These are phyloP conservation scores for Euphrasia arctica DNA, from an alignment of 305 asterid genomes.

Conservation along the genomic window DNA sequence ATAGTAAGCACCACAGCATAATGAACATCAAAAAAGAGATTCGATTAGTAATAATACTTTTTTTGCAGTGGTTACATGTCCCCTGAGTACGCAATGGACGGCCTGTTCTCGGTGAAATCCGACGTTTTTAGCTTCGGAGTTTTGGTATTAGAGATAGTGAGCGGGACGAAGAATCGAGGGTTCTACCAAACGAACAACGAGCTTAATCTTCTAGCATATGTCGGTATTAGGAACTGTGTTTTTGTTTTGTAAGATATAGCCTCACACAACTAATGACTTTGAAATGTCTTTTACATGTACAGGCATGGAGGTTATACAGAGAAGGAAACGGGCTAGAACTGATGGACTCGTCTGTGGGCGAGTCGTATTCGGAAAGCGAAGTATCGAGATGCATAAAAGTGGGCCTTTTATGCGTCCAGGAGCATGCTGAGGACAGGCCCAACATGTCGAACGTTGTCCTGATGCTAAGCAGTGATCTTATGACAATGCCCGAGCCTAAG, in stretches of 20 bases:
- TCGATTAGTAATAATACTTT: neutral
- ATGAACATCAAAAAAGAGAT: no score
- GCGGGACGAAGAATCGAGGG: constrained; percentile 82
- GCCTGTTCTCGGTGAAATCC: constrained; percentile 80
- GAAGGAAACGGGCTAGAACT: constrained; percentile 71
- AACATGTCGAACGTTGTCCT: constrained; percentile 68
- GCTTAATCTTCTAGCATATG: constrained; percentile 87
- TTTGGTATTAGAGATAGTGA: constrained; percentile 72
- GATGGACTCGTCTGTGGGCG: constrained; percentile 51
- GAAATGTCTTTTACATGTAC: neutral
- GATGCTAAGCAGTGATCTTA: constrained; percentile 67
- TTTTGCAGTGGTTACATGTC: constrained; percentile 86
- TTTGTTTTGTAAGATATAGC: no score
- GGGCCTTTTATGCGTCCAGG: constrained; percentile 89
- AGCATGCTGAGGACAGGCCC: constrained; percentile 85
- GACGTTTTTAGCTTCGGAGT: constrained; percentile 96
- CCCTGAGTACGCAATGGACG: constrained; percentile 94
- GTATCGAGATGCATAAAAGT: constrained; percentile 79
- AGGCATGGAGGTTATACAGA: constrained; percentile 88
- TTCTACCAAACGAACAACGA: constrained; percentile 73
- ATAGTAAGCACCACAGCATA: constrained; percentile 45
- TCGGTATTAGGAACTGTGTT: constrained; percentile 35
- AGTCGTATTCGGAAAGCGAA: constrained; percentile 38
- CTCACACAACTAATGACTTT: no score
- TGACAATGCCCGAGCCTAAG: constrained; percentile 67